Conservation (phyloP, 371 early-diverging fungal genomes). For the Lichtheimia hyalospora region DNA sequence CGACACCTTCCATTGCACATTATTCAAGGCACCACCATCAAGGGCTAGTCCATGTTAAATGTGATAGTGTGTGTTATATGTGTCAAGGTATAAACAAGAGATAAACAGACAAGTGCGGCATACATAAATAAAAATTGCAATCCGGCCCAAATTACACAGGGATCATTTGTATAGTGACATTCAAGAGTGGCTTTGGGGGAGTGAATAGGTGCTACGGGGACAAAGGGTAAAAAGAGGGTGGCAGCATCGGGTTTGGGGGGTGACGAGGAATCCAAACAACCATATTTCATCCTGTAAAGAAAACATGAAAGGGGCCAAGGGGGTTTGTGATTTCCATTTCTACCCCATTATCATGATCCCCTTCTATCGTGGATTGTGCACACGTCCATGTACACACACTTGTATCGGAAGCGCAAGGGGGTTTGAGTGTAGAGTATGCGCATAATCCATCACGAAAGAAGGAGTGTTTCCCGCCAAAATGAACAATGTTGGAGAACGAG, state of each 20-base stretch:
- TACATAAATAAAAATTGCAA: constrained; percentile 21
- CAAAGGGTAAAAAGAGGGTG: not conserved
- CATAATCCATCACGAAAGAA: not conserved
- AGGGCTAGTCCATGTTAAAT: not conserved
- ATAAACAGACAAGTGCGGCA: constrained; percentile 18
- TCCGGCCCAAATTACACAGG: constrained; percentile 15
- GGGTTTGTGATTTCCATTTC: no score
- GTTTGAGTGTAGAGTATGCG: not conserved
- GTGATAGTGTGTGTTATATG: not conserved
- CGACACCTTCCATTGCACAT: no score
- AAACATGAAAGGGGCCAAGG: constrained; percentile 1
- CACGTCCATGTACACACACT: no score
- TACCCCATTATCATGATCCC: not conserved
- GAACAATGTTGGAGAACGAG: not conserved
- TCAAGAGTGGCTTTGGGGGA: not conserved
- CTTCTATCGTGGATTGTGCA: not conserved
- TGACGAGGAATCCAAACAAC: not conserved
- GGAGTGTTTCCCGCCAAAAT: constrained; percentile 13
- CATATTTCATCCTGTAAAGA: no score
- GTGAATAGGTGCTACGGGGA: not conserved
- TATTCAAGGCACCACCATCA: no score
- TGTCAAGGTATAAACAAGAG: constrained; percentile 6
- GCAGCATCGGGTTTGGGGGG: not conserved
- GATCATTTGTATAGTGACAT: constrained; percentile 16
- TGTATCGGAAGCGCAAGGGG: not conserved